Percentiles rank a stretch among this genome's conserved stretches.
Conservation (phyloP, 768 basidiomycete genomes). For the Kwoniella pini region DNA sequence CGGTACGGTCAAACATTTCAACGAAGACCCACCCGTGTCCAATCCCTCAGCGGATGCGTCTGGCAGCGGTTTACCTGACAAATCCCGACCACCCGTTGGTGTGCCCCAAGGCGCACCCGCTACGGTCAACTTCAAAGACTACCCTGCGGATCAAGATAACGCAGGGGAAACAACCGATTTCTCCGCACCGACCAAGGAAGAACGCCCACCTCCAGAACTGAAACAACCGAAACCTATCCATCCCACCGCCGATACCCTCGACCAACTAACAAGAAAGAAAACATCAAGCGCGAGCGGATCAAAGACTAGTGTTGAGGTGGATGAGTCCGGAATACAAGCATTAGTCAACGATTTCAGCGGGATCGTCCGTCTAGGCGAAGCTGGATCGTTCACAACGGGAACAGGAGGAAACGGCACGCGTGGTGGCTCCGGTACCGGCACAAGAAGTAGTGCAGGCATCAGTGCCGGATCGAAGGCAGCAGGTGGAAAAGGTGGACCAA, state of each 20-base stretch:
- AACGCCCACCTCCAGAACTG: slow-evolving; percentile 3
- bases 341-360: slow-evolving; percentile 41
- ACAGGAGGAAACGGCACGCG: slow-evolving; percentile 21
- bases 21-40: neutral
- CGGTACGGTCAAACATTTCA: slow-evolving; percentile 5
- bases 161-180: slow-evolving; percentile 21
- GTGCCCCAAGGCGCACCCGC: slow-evolving; percentile 30
- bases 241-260: slow-evolving; percentile 13
- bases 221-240: slow-evolving; percentile 25
- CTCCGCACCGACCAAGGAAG: slow-evolving; percentile 4
- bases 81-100: slow-evolving; percentile 34
- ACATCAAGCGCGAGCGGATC: slow-evolving; percentile 4
- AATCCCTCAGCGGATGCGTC: slow-evolving; percentile 33
- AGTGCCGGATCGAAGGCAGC: neutral
- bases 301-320: slow-evolving; percentile 21
- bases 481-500: neutral
- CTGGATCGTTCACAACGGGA: slow-evolving; percentile 16
- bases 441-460: neutral
- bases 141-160: slow-evolving; percentile 20
- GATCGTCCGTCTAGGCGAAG: slow-evolving; percentile 39
- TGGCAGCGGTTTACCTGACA: slow-evolving; percentile 39
- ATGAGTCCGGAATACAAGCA: slow-evolving; percentile 30
- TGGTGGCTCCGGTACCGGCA: slow-evolving; percentile 1
- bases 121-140: slow-evolving; percentile 31
- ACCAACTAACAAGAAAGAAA: slow-evolving; percentile 14